A percentile compares a stretch with the other conserved stretches of the same genome.
phyloP scores from a whole-genome alignment of 1,284 basidiomycete species.

The Ganoderma boninense region DNA sequence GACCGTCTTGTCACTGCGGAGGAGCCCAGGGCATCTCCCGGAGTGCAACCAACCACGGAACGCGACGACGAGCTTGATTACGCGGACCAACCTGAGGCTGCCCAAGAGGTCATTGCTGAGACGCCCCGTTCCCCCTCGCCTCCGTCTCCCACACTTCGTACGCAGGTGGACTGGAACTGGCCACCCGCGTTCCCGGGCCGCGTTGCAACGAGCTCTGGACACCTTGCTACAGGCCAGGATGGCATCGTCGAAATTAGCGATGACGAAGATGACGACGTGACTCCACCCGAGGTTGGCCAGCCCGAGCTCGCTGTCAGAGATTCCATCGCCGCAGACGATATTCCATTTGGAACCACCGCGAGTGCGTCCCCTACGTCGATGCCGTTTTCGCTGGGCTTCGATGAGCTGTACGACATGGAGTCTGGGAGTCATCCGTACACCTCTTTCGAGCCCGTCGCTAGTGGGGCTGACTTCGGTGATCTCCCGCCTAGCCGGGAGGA shows the following conservation, averaged over 20 bases:
- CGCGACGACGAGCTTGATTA: background rate
- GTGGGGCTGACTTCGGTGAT: slow-evolving; percentile 30
- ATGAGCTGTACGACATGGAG: slow-evolving; percentile 40
- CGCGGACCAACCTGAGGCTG: background rate
- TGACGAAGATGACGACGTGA: slow-evolving; percentile 35
- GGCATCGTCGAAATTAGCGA: slow-evolving; percentile 40
- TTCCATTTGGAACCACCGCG: background rate
- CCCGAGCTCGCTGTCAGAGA: background rate
- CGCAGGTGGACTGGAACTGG: slow-evolving; percentile 48
- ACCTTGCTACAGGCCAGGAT: slow-evolving; percentile 25
- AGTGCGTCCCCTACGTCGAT: background rate
- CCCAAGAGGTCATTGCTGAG: background rate
- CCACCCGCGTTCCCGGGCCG: slow-evolving; percentile 47
- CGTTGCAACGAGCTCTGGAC: slow-evolving; percentile 38
- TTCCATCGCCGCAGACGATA: background rate
- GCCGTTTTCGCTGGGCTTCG: slow-evolving; percentile 20
- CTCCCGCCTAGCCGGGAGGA: slow-evolving; percentile 22
- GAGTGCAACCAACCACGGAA: background rate
- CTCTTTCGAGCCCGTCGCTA: slow-evolving; percentile 29
- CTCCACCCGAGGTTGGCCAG: background rate
- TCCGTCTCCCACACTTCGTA: slow-evolving; percentile 29
- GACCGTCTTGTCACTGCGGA: background rate
- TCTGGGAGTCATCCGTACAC: background rate
- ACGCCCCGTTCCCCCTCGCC: slow-evolving; percentile 19
- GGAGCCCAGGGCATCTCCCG: background rate